phyloP scores from a whole-genome alignment of 441 rosid species.

The Pelargonium myrrhifolium region DNA sequence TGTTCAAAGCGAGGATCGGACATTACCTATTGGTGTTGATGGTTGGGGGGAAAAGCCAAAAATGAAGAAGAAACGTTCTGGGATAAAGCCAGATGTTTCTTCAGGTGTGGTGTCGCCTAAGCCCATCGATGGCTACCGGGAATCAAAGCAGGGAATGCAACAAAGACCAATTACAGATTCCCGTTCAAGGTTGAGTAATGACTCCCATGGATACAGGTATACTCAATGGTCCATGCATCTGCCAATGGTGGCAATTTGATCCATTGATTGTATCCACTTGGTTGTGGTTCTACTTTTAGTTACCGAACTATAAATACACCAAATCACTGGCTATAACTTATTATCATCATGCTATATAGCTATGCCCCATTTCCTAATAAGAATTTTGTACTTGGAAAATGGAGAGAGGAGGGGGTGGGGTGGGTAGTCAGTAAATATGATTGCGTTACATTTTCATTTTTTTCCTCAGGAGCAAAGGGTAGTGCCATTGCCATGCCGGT shows the following conservation, averaged over 20 bases:
- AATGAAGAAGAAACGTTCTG: constrained; percentile 96
- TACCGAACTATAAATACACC: background rate
- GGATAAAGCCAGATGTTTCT: constrained; percentile 72
- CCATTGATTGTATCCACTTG: constrained; percentile 6
- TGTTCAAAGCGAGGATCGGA: constrained; percentile 64
- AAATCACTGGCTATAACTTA: background rate
- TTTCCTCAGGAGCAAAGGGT: background rate
- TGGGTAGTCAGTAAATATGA: background rate
- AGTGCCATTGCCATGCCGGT: background rate
- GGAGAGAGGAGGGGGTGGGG: too few species aligned
- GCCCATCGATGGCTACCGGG: constrained; percentile 62
- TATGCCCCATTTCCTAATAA: too few species aligned
- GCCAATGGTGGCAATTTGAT: constrained; percentile 11
- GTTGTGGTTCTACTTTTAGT: constrained; percentile 10
- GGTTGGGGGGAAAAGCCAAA: constrained; percentile 90
- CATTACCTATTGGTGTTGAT: constrained; percentile 65
- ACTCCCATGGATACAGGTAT: constrained; percentile 78
- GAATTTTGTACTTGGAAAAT: too few species aligned
- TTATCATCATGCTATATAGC: background rate
- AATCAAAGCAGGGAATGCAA: constrained; percentile 68
- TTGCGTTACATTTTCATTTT: background rate
- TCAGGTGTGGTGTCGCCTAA: constrained; percentile 46
- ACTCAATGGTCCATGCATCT: constrained; percentile 11
- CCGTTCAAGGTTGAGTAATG: constrained; percentile 65
- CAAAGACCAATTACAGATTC: constrained; percentile 55